Evolutionary conservation across 2,329 filamentous ascomycete species (phyloP).

Genomic region (Trichophyton equinum): DNA sequence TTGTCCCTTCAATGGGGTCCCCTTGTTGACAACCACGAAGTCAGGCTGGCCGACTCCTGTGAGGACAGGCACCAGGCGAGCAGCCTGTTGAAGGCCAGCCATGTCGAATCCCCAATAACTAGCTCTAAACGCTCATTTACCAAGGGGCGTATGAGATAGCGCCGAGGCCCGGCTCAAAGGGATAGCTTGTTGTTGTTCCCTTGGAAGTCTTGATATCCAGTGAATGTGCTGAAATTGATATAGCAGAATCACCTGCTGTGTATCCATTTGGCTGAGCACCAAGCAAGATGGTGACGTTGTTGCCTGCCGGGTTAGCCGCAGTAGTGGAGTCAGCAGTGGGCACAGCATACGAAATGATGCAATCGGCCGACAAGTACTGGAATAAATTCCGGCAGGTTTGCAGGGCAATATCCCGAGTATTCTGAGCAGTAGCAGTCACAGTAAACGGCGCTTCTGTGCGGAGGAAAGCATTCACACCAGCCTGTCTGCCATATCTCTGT

Average conservation of each 20-base stretch:
- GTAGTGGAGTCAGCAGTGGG: constrained; percentile 1
- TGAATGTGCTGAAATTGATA: constrained; percentile 15
- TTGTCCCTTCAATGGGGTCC: constrained; percentile 39
- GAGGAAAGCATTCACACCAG: constrained; percentile 43
- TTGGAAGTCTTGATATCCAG: constrained; percentile 10
- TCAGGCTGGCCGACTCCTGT: constrained; percentile 48
- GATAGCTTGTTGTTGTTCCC: constrained; percentile 18
- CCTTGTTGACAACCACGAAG: constrained; percentile 39
- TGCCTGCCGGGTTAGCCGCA: constrained; percentile 23
- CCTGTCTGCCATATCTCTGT: constrained; percentile 36
- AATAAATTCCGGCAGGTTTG: constrained; percentile 46
- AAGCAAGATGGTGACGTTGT: constrained; percentile 31
- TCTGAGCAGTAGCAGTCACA: constrained; percentile 24
- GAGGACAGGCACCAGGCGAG: constrained; percentile 42
- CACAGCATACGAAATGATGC: constrained; percentile 19
- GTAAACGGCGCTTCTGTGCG: constrained; percentile 35
- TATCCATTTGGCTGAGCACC: constrained; percentile 16
- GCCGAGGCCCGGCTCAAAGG: constrained; percentile 29
- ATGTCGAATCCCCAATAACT: constrained; percentile 44
- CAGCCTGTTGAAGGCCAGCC: constrained; percentile 37
- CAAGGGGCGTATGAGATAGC: constrained; percentile 41
- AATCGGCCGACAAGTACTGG: constrained; percentile 46
- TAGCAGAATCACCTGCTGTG: constrained; percentile 17
- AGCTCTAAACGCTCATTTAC: constrained; percentile 39
- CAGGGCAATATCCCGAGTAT: constrained; percentile 31